Conservation (phyloP, 805 yeast species). For the Helenozyma rhizophorensis region DNA sequence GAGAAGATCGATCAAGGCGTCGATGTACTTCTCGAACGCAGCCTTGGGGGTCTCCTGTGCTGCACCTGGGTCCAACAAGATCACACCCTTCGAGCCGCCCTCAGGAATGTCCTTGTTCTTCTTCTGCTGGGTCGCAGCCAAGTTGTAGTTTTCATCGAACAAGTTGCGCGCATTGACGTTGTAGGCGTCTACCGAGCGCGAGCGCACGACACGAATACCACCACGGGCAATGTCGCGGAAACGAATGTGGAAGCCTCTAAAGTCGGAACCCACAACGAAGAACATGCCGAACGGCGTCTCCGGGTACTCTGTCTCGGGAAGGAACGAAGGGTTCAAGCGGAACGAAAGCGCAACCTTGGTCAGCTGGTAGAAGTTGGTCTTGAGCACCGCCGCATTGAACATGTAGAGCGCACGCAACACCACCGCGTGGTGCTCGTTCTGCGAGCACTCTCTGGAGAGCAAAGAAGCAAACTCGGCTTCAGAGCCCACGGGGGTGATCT, state of each 20-base stretch:
- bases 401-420: conserved; percentile 78
- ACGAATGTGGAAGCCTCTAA: conserved; percentile 95
- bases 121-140: conserved; percentile 93
- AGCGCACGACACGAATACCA: conserved; percentile 92
- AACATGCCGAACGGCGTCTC: conserved; percentile 93
- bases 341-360: conserved; percentile 94
- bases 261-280: conserved; percentile 92
- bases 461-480: conserved; percentile 71
- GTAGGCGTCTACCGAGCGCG: conserved; percentile 81
- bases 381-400: conserved; percentile 82
- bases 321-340: conserved; percentile 80
- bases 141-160: conserved; percentile 93
- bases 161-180: conserved; percentile 78
- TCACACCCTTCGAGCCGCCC: conserved; percentile 98
- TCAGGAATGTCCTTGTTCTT: conserved; percentile 98
- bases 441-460: conserved; percentile 66
- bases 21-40: conserved; percentile 90
- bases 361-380: conserved; percentile 90
- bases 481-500: conserved; percentile 66
- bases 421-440: conserved; percentile 72
- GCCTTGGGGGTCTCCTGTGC: conserved; percentile 78
- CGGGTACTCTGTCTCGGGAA: conserved; percentile 85
- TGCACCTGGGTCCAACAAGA: conserved; percentile 71
- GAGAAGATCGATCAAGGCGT: conserved; percentile 80
- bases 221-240: conserved; percentile 98